phyloP scores from a whole-genome alignment of 2,329 filamentous ascomycete species.

The Didymella exigua region DNA sequence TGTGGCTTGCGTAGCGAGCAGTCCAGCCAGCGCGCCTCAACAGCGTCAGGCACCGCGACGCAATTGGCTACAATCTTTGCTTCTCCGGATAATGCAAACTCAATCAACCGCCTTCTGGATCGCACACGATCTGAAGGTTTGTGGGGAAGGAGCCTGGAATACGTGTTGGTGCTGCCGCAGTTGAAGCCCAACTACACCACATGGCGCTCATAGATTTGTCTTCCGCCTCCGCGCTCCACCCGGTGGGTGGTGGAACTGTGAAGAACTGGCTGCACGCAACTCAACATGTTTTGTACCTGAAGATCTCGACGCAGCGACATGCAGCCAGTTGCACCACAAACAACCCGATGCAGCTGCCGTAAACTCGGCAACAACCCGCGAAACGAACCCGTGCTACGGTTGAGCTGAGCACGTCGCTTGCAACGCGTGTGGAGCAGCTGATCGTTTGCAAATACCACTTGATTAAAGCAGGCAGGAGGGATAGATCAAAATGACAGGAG shows the following conservation, averaged over 20 bases:
- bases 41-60: conserved; percentile 8
- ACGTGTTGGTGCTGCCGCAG: neutral
- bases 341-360: conserved; percentile 6
- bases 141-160: conserved; percentile 1
- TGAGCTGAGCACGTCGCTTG: neutral
- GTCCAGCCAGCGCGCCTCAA: conserved; percentile 8
- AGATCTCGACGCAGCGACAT: conserved; percentile 14
- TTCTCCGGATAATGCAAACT: neutral
- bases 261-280: conserved; percentile 1
- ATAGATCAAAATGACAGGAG: neutral
- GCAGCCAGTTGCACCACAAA: conserved; percentile 9
- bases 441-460: neutral
- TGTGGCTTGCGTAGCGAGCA: conserved; percentile 11
- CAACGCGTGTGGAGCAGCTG: neutral
- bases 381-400: conserved; percentile 1
- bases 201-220: neutral
- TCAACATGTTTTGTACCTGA: conserved; percentile 14
- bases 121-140: conserved; percentile 1
- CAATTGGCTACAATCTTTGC: conserved; percentile 5
- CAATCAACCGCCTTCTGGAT: conserved; percentile 3
- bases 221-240: neutral
- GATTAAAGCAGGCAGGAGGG: neutral
- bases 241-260: neutral
- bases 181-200: conserved; percentile 3
- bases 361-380: neutral